Evolutionary conservation across 1,284 basidiomycete species (phyloP).

Genomic region (Melampsora americana): DNA sequence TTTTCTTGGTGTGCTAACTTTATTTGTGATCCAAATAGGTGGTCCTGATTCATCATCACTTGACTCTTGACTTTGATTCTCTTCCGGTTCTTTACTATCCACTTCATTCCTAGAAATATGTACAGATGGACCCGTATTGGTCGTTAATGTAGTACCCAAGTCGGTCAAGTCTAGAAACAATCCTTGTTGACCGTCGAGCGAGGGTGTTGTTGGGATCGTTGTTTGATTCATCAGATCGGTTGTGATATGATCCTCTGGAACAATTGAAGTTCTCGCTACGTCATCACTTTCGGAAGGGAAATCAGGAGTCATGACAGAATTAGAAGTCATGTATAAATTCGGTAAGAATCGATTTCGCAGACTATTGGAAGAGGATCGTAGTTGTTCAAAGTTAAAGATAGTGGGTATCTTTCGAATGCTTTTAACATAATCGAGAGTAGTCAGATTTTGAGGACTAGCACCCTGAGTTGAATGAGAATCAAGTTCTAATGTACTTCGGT

Average conservation of each 20-base stretch:
- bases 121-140: constrained; percentile 8
- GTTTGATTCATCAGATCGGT: not conserved
- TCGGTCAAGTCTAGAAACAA: not conserved
- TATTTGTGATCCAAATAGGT: not conserved
- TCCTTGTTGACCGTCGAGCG: not conserved
- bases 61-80: not conserved
- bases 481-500: not conserved
- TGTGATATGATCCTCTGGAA: not conserved
- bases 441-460: too few relatives aligned
- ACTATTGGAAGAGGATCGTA: not conserved
- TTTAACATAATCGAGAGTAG: constrained; percentile 8
- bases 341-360: not conserved
- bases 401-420: not conserved
- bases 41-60: not conserved
- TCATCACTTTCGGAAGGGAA: not conserved
- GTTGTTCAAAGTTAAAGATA: not conserved
- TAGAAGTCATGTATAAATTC: not conserved
- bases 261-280: not conserved
- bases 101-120: not conserved
- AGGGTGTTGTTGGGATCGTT: not conserved
- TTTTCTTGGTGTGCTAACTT: not conserved
- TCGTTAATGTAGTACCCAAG: not conserved
- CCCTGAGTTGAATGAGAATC: too few relatives aligned
- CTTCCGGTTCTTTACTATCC: not conserved
- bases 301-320: not conserved